These are phyloP conservation scores for Sporisorium iseilematis-ciliati DNA, from an alignment of 1,284 basidiomycete species.

Conservation along the genomic window DNA sequence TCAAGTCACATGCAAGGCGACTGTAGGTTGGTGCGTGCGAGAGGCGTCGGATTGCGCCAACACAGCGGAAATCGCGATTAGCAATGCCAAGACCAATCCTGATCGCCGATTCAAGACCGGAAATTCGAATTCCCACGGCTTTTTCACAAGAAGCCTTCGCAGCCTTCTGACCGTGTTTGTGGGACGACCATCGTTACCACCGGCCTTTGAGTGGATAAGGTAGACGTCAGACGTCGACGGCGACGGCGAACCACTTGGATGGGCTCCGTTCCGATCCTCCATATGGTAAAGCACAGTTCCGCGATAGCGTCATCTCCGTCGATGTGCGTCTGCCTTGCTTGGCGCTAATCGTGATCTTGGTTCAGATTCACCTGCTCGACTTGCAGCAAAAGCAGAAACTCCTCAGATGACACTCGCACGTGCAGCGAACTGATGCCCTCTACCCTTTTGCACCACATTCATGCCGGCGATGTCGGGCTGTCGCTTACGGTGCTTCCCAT, in stretches of 20 bases:
- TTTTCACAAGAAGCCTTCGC: neutral
- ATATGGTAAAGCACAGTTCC: neutral
- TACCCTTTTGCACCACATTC: too few species aligned
- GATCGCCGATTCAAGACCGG: neutral
- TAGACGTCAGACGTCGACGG: too few species aligned
- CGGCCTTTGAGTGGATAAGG: too few species aligned
- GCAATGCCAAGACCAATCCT: neutral
- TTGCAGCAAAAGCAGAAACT: too few species aligned
- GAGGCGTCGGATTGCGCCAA: constrained; percentile 8
- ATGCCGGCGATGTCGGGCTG: too few species aligned
- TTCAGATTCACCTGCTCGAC: too few species aligned
- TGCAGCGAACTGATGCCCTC: too few species aligned
- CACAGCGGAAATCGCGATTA: neutral
- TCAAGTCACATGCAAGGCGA: neutral
- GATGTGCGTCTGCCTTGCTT: neutral
- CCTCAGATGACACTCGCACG: neutral
- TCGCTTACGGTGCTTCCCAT: too few species aligned
- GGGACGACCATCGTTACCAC: too few species aligned
- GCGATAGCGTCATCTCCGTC: too few species aligned
- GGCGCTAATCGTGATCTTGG: neutral
- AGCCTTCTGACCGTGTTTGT: too few species aligned
- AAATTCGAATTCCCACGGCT: neutral
- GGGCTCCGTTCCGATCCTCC: constrained; percentile 7
- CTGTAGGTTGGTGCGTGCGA: constrained; percentile 29
- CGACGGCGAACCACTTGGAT: too few species aligned